phyloP scores from a whole-genome alignment of 139 green algal species.

The Chlamydomonas incerta region DNA sequence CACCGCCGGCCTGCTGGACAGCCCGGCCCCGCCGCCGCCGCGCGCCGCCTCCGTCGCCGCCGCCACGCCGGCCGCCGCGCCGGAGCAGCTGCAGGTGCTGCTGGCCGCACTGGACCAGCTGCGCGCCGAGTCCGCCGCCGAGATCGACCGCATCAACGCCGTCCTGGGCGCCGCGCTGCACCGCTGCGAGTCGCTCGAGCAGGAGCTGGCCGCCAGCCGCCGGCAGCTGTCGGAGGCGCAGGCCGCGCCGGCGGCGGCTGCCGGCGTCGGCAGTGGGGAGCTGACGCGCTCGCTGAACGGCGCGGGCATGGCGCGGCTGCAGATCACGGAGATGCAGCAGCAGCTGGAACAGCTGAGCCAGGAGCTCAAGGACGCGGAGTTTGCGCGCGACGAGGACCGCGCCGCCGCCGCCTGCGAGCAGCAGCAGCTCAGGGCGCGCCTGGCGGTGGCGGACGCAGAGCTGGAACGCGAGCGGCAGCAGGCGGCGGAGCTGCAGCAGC shows the following conservation, averaged over 20 bases:
- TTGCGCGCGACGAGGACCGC: constrained; percentile 46
- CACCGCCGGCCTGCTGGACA: neutral
- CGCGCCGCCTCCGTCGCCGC: neutral
- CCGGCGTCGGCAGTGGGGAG: neutral
- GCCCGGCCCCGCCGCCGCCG: neutral
- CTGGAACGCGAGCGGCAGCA: neutral
- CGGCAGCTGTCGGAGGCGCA: constrained; percentile 21
- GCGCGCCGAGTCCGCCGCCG: neutral
- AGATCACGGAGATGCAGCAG: constrained; percentile 44
- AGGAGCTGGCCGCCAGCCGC: constrained; percentile 7
- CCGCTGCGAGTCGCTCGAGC: neutral
- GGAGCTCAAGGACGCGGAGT: constrained; percentile 58
- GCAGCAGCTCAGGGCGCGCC: neutral
- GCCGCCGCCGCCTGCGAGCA: constrained; percentile 6
- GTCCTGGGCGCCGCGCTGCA: neutral
- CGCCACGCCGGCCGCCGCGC: neutral
- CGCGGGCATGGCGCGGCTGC: neutral
- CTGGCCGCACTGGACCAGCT: neutral
- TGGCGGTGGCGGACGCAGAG: neutral
- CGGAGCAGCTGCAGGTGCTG: neutral
- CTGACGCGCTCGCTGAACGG: neutral
- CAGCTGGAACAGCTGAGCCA: constrained; percentile 54
- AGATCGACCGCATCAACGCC: neutral
- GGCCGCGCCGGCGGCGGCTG: neutral
- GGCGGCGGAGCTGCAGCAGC: constrained; percentile 31